phyloP scores from a whole-genome alignment of 139 green algal species.

The Volvox africanus region DNA sequence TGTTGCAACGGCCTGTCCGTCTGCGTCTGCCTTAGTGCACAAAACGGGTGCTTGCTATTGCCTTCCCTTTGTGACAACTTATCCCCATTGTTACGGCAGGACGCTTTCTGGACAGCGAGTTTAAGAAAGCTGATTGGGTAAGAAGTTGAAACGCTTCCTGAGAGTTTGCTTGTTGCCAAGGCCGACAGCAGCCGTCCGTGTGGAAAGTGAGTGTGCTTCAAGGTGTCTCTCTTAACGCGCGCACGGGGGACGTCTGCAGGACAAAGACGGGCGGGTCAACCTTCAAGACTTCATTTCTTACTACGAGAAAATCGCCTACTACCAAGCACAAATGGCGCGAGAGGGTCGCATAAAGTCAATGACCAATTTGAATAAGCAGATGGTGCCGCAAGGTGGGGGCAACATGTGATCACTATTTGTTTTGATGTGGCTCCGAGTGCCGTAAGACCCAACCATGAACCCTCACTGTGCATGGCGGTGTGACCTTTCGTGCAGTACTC shows the following conservation, averaged over 20 bases:
- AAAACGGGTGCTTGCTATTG: too few species aligned
- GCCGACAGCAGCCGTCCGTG: too few species aligned
- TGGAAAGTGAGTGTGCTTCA: too few species aligned
- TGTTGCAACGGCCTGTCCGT: neutral
- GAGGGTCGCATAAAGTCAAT: constrained; percentile 62
- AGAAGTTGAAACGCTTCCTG: neutral
- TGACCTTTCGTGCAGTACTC: too few species aligned
- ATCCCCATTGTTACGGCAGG: constrained; percentile 43
- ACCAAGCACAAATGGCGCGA: constrained; percentile 57
- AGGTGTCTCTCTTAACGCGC: neutral
- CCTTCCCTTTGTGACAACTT: neutral
- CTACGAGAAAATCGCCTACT: constrained; percentile 66
- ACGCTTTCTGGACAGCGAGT: constrained; percentile 66
- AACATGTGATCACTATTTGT: too few species aligned
- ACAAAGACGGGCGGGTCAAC: constrained; percentile 67
- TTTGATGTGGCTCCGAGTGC: too few species aligned
- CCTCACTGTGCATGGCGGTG: too few species aligned
- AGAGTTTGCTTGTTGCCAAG: too few species aligned
- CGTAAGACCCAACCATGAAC: too few species aligned
- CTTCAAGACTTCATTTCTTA: constrained; percentile 64
- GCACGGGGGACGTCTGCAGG: neutral
- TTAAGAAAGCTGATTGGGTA: constrained; percentile 67
- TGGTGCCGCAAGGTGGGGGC: constrained; percentile 35
- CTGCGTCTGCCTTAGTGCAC: too few species aligned
- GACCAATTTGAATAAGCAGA: constrained; percentile 49